Evolutionary conservation across 495 filamentous ascomycete genomes (phyloP), one percentile per base, ranked within the genome.

Genomic region (Penicillium coprophilum): DNA sequence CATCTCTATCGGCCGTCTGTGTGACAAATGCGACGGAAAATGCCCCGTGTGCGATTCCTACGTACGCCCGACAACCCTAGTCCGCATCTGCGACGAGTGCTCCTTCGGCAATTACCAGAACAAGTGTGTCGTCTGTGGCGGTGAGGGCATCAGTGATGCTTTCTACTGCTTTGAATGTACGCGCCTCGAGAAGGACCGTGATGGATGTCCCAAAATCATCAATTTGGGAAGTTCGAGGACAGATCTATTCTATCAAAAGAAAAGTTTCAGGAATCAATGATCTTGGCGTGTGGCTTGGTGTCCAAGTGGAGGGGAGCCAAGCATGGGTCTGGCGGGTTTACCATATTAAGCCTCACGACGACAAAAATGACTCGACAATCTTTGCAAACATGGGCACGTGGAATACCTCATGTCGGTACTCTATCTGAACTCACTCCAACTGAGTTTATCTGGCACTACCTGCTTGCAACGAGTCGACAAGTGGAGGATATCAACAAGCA

Each of bases 151-250:
- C 71, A 93, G 89, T 36, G 94, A 99, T 70, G 94, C 94, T n/a
- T 97, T 99, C 75, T 99, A 99, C 78, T 99, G 94, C 81, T 97
- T 96, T 69, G 95, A 99, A 70, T 99, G 94, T 71, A 99, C 94
- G 47, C 86, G 94, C 13, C 74, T 99, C 2, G 94, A 99, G 72
- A 97, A 97, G 74, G 94, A 99, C 69, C 82, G 94, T 52, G 94
- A 99, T 67, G 94, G 94, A 3, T 99, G 94, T 73, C 94, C 94
- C 36, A 99, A 99, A 83, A 99, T 99, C 76, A 97, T 99, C 65
- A 99, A 99, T 70, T 66, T 99, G 69, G 94, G 94, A 46, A 92
- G 87, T 78, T 93, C 89, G 51, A 82, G 94, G 75, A 97, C 95
- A 56, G 94, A 99, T 82, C 79, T 98, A 69, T 88, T 93, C 67